Percentiles rank a stretch among this genome's conserved stretches.
These are phyloP conservation scores for Cyclocybe aegerita DNA, from an alignment of 768 basidiomycete species.

Conservation along the genomic window DNA sequence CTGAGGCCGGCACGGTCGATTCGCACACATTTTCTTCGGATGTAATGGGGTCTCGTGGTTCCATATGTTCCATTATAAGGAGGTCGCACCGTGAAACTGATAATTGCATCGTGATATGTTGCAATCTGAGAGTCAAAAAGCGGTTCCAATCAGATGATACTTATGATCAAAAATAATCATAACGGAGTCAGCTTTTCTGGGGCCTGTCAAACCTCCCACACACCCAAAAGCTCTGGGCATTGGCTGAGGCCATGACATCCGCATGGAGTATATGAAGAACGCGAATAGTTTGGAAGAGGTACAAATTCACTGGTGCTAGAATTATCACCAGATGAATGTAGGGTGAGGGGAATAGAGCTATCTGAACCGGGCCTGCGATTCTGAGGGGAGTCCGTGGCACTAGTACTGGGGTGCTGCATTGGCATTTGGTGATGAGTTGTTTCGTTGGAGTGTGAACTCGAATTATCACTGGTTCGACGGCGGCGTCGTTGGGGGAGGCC, in stretches of 20 bases:
- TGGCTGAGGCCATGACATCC: slow-evolving; percentile 29
- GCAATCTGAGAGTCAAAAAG: slow-evolving; percentile 15
- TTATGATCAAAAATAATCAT: slow-evolving; percentile 12
- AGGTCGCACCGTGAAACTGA: slow-evolving; percentile 18
- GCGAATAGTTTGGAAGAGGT: slow-evolving; percentile 16
- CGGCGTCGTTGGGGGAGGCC: slow-evolving; percentile 30
- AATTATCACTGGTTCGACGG: slow-evolving; percentile 27
- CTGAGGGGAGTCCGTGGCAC: background rate
- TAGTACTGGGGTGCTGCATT: background rate
- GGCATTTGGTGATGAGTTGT: slow-evolving; percentile 1
- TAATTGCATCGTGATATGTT: slow-evolving; percentile 15
- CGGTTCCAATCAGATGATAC: slow-evolving; percentile 3
- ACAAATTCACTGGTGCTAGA: slow-evolving; percentile 6
- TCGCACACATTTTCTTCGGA: slow-evolving; percentile 28
- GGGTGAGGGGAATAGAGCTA: slow-evolving; percentile 1
- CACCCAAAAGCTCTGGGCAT: slow-evolving; percentile 22
- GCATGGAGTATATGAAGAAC: slow-evolving; percentile 20
- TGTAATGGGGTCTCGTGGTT: slow-evolving; percentile 18
- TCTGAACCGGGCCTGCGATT: background rate
- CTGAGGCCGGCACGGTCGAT: slow-evolving; percentile 17
- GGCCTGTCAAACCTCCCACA: slow-evolving; percentile 12
- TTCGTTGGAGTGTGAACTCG: slow-evolving; percentile 7
- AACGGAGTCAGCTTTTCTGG: slow-evolving; percentile 15
- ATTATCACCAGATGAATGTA: background rate
- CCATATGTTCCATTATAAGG: slow-evolving; percentile 13